Evolutionary conservation across 257 asterid genomes (phyloP).

Genomic region (Fraxinus quadrangulata): DNA sequence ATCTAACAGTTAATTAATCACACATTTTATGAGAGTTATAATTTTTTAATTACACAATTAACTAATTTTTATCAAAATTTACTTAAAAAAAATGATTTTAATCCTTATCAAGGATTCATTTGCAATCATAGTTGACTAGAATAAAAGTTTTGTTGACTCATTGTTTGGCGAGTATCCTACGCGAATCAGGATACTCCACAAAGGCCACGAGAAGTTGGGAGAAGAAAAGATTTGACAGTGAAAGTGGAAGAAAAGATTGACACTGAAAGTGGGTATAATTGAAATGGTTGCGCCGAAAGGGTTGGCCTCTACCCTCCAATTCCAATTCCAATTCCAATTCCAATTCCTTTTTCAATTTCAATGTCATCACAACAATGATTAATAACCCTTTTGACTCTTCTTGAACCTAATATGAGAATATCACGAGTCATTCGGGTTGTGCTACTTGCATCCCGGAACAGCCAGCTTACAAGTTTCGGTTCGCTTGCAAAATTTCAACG

Average conservation of each 20-base stretch:
- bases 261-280: constrained; percentile 29
- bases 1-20: too few species aligned
- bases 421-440: background rate
- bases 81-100: too few species aligned
- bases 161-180: background rate
- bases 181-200: background rate
- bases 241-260: constrained; percentile 28
- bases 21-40: too few species aligned
- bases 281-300: constrained; percentile 33
- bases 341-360: too few species aligned
- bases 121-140: background rate
- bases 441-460: background rate
- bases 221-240: constrained; percentile 25
- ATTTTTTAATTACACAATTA: too few species aligned
- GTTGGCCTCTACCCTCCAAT: constrained; percentile 24
- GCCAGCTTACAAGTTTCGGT: background rate
- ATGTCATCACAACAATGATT: background rate
- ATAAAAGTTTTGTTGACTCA: background rate
- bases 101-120: background rate
- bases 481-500: background rate
- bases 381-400: background rate
- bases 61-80: too few species aligned
- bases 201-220: constrained; percentile 22
- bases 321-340: background rate
- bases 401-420: background rate